These are phyloP conservation scores for Phytophthora foliorum DNA, from an alignment of 352 stramenopile species.

Conservation along the genomic window DNA sequence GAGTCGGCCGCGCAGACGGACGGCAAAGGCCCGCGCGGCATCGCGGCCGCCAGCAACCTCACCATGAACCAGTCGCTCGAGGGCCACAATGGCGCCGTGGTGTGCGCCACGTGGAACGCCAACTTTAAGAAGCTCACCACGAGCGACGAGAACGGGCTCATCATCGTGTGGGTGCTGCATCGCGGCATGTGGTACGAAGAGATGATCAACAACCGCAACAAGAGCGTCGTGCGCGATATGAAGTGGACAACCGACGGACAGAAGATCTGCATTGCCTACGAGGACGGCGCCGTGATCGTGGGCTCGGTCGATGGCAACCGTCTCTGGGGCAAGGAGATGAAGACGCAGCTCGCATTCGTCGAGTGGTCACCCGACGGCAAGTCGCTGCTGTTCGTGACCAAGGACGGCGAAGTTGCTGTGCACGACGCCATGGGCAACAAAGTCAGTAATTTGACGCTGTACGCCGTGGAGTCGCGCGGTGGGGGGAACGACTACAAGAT, in stretches of 20 bases:
- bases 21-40: conserved; percentile 78
- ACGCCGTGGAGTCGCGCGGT: conserved; percentile 68
- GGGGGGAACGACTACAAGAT: conserved; percentile 73
- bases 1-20: conserved; percentile 79
- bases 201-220: conserved; percentile 98
- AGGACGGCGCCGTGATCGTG: conserved; percentile 95
- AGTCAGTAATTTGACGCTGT: conserved; percentile 82
- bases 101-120: conserved; percentile 95
- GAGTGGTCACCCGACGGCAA: conserved; percentile 95
- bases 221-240: conserved; percentile 94
- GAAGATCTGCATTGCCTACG: conserved; percentile 97
- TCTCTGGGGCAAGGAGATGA: conserved; percentile 96
- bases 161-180: conserved; percentile 97
- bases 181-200: conserved; percentile 96
- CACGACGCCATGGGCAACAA: conserved; percentile 92
- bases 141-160: conserved; percentile 95
- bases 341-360: conserved; percentile 92
- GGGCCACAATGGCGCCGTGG: conserved; percentile 91
- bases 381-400: conserved; percentile 90
- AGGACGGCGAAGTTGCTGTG: conserved; percentile 85
- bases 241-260: conserved; percentile 95
- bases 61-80: conserved; percentile 97
- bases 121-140: conserved; percentile 96
- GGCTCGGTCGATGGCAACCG: conserved; percentile 95
- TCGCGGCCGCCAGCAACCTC: conserved; percentile 91